Percentiles rank a stretch among this genome's conserved stretches.
Conservation (phyloP, 2,329 filamentous ascomycete species). For the Apiospora aurea region DNA sequence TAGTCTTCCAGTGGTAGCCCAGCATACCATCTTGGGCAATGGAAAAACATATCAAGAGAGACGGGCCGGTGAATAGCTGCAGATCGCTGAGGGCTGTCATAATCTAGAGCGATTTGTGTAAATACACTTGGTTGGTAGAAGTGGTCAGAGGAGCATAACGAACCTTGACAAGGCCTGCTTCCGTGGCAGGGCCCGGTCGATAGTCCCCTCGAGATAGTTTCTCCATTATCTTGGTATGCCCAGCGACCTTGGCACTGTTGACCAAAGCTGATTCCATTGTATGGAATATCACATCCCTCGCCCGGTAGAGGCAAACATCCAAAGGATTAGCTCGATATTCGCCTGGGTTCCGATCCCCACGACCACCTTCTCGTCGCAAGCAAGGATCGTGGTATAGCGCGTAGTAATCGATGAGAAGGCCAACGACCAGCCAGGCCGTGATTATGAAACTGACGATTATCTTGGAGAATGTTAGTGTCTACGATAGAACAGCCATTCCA, state of each 20-base stretch:
- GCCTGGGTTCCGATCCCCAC: neutral
- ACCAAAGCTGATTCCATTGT: neutral
- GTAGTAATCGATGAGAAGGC: neutral
- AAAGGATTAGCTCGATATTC: neutral
- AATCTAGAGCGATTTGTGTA: neutral
- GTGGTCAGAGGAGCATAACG: neutral
- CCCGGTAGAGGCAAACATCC: neutral
- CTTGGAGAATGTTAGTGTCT: neutral
- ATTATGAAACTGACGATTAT: neutral
- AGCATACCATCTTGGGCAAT: neutral
- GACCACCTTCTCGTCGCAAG: neutral
- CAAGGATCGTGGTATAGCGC: neutral
- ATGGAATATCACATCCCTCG: neutral
- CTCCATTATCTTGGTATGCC: neutral
- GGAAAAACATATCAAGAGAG: conserved; percentile 16
- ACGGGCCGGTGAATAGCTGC: conserved; percentile 24
- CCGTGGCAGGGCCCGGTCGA: neutral
- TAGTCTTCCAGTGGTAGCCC: conserved; percentile 22
- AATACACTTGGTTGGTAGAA: too few relatives aligned
- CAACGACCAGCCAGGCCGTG: neutral
- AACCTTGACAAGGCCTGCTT: neutral
- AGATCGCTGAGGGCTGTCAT: conserved; percentile 22
- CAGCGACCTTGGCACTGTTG: neutral
- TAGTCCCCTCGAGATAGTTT: neutral
- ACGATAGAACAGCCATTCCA: too few relatives aligned